A percentile compares a stretch with the other conserved stretches of the same genome.
phyloP scores from a whole-genome alignment of 306 rosid genomes.

The Prunus dulcis region DNA sequence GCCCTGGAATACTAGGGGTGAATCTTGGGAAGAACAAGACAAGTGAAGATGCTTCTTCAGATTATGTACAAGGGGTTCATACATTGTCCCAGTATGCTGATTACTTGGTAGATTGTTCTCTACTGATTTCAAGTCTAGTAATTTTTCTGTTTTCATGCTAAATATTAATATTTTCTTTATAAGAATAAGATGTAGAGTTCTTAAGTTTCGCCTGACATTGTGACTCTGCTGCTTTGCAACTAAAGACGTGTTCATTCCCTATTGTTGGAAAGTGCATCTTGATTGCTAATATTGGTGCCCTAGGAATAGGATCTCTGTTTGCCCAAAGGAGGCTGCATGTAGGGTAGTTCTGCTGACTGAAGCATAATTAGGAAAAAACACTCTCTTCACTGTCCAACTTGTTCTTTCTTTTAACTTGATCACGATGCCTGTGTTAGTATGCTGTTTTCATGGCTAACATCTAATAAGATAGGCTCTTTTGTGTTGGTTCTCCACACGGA shows the following conservation, averaged over 20 bases:
- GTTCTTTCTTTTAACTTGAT: not conserved
- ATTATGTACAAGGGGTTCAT: constrained; percentile 97
- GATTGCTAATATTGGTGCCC: not conserved
- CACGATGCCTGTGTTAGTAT: not conserved
- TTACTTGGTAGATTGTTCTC: constrained; percentile 49
- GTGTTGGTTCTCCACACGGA: not conserved
- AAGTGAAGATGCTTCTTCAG: constrained; percentile 91
- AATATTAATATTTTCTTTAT: not conserved
- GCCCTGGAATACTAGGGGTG: constrained; percentile 97
- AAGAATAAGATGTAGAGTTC: not conserved
- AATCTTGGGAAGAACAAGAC: constrained; percentile 96
- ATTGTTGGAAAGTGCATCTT: not conserved
- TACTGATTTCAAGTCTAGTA: not conserved
- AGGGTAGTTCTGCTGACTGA: too few relatives aligned
- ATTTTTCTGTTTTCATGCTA: not conserved
- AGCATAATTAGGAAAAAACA: too few relatives aligned
- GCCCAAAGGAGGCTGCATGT: too few relatives aligned
- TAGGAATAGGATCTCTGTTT: too few relatives aligned
- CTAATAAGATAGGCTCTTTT: not conserved
- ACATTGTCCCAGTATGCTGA: constrained; percentile 97
- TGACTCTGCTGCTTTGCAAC: constrained; percentile 3
- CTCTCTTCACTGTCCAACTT: too few relatives aligned
- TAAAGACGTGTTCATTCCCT: not conserved
- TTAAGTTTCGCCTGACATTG: not conserved
- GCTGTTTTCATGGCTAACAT: not conserved